These are phyloP conservation scores for Fagus sylvatica DNA, from an alignment of 306 rosid species.

Conservation along the genomic window DNA sequence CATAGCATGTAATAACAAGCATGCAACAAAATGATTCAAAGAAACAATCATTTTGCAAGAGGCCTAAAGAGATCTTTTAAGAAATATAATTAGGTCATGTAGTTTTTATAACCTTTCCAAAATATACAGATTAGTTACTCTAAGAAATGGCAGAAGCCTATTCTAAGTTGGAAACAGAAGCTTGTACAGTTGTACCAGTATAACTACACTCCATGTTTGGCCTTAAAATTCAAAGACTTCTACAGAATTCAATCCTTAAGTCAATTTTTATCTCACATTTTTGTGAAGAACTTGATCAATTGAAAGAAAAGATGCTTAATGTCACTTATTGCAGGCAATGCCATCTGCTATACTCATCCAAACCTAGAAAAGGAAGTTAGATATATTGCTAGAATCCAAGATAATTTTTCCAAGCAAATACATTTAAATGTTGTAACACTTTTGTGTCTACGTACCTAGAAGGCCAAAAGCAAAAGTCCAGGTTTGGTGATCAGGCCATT, in stretches of 20 bases:
- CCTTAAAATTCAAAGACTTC: background rate
- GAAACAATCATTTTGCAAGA: background rate
- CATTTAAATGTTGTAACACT: background rate
- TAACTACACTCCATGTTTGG: background rate
- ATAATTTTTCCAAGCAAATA: background rate
- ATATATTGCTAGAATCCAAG: background rate
- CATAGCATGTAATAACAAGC: background rate
- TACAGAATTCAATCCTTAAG: background rate
- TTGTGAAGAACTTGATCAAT: background rate
- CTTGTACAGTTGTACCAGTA: background rate
- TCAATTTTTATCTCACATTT: background rate
- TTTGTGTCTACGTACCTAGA: slow-evolving; percentile 49
- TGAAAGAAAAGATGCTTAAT: background rate
- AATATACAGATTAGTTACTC: background rate
- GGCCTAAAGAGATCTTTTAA: no score
- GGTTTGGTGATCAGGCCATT: slow-evolving; percentile 48
- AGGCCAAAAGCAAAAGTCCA: slow-evolving; percentile 72
- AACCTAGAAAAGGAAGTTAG: background rate
- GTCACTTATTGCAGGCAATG: background rate
- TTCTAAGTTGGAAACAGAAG: background rate
- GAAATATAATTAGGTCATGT: background rate
- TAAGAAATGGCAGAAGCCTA: background rate
- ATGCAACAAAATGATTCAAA: slow-evolving; percentile 20
- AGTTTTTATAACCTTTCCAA: background rate
- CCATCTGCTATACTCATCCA: background rate